Conservation (phyloP, 1,284 basidiomycete genomes). For the Mycena citricolor region DNA sequence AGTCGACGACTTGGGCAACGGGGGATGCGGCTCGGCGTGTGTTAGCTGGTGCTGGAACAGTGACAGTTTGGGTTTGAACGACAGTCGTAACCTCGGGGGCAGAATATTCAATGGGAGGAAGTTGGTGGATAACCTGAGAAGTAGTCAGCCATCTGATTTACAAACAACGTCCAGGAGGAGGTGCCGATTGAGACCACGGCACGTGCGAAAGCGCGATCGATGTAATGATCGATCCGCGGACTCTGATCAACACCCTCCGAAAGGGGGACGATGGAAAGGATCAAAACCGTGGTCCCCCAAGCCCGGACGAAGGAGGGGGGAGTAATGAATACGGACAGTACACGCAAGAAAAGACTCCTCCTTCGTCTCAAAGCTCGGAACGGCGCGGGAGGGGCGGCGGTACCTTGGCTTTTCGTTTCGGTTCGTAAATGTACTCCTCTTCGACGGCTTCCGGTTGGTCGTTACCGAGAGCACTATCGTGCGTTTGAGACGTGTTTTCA, state of each 20-base stretch:
- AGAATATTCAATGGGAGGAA: slow-evolving; percentile 65
- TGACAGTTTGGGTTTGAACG: slow-evolving; percentile 62
- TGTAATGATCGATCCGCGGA: slow-evolving; percentile 35
- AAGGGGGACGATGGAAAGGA: slow-evolving; percentile 71
- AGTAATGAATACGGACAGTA: slow-evolving; percentile 72
- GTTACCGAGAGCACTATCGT: slow-evolving; percentile 71
- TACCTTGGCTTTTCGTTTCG: slow-evolving; percentile 86
- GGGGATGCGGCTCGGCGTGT: slow-evolving; percentile 75
- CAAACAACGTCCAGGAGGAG: slow-evolving; percentile 36
- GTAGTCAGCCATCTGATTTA: slow-evolving; percentile 25
- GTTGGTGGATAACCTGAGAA: slow-evolving; percentile 50
- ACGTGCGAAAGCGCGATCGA: slow-evolving; percentile 36
- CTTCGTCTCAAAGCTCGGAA: slow-evolving; percentile 90
- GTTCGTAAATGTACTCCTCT: slow-evolving; percentile 79
- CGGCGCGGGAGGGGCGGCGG: slow-evolving; percentile 74
- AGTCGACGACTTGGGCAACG: slow-evolving; percentile 59
- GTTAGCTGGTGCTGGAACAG: slow-evolving; percentile 72
- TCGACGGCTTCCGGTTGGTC: slow-evolving; percentile 65
- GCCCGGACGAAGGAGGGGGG: slow-evolving; percentile 80
- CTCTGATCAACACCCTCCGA: slow-evolving; percentile 27
- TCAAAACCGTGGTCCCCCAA: slow-evolving; percentile 77
- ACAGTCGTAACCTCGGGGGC: slow-evolving; percentile 67
- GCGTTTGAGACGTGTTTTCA: slow-evolving; percentile 18
- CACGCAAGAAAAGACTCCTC: slow-evolving; percentile 56
- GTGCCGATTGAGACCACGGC: slow-evolving; percentile 45